Evolutionary conservation across 768 basidiomycete genomes (phyloP), one percentile per base, ranked within the genome.

Genomic region (Daedaleopsis sinensis): DNA sequence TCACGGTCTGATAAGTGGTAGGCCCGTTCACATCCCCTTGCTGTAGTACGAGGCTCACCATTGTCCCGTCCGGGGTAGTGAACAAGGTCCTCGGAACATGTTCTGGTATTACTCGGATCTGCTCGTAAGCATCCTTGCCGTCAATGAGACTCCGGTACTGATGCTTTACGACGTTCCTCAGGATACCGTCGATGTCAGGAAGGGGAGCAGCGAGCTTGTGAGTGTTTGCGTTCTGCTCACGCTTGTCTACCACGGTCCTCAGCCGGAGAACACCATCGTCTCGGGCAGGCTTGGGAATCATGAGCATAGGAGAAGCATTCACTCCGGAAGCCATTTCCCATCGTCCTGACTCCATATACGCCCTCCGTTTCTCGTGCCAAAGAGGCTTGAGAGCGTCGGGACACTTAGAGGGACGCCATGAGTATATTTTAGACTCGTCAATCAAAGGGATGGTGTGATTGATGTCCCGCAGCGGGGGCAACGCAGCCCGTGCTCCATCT

Each of bases 1-100:
- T 81, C 0, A 81, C 51, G 0, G 77, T 65, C 61, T 81, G 79
- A 66, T 77, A 80, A 0, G 79, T 81, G 46, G 74, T 71, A 2
- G 72, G 67, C 0, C 67, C 72, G 51, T 76, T 76, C 37, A 67
- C 65, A 42, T 74, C 71, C 0, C 72, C 73, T 48, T 69, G 70
- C 58, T 74, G 73, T 54, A 74, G 57, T 3, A 74, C 71, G 3
- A 61, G 42, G 19, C 67, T 70, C 16, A 67, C 65, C 69, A 72
- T 72, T 6, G 70, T 73, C 3, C 73, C 73, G 36, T 67, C 64
- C 3, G 69, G 63, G 1, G 71, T 74, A 3, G 67, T 64, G 35
- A 73, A 70, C 2, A 66, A 50, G 0, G 71, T 71, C 1, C 57
- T 54, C 6, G 35, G 18, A 2, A 73, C 67, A 46, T 72, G 60